Base-by-base conservation (phyloP, 2,329 filamentous ascomycete genomes). In the Ascochyta clinopodiicola region DNA sequence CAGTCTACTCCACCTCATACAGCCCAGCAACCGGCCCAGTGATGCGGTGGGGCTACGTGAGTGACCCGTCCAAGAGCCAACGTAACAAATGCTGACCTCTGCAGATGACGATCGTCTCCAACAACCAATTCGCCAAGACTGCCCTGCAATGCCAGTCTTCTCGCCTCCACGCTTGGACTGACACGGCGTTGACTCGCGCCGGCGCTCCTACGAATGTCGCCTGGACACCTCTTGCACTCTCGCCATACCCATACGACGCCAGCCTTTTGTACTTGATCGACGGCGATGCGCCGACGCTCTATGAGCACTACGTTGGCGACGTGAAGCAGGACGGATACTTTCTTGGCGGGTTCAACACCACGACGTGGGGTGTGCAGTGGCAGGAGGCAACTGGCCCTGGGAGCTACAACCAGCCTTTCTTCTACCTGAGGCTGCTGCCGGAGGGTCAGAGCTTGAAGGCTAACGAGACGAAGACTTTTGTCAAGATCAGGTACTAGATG, bases 291-390 rank as follows among this genome's bases (percentile, higher is more conserved):
- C 59, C 59, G 8, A 62, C 57, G 36, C 21, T 56, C 1, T 67
- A 61, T 31, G 61, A 67, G 44, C 63, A 68, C 40, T 68, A 62
- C 27, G 39, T 62, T 21, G 56, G 42, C 15, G 65, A 44, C 13
- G 47, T 40, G 35, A 66, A 68, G 59, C 62, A 68, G 31, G 48
- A 55, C 21, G 65, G 63, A 4, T 48, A 56, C 10, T 67, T 62
- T 44, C 27, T 67, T 6, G 64, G 64, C 4, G 63, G 63, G 4
- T 63, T 57, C 36, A 56, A 64, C 24, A 59, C 49, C 8, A 63
- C 63, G 15, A 61, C 58, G 6, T 68, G 61, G 64, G 66, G 61
- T 6, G 60, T 64, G 24, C 53, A 59, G 57, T 66, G 64, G 49
- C 40, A 57, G 9, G 27, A 57, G 4, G 38, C 51, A 7, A 34